These are phyloP conservation scores for Lablab purpureus DNA, from an alignment of 306 rosid genomes.

Conservation along the genomic window DNA sequence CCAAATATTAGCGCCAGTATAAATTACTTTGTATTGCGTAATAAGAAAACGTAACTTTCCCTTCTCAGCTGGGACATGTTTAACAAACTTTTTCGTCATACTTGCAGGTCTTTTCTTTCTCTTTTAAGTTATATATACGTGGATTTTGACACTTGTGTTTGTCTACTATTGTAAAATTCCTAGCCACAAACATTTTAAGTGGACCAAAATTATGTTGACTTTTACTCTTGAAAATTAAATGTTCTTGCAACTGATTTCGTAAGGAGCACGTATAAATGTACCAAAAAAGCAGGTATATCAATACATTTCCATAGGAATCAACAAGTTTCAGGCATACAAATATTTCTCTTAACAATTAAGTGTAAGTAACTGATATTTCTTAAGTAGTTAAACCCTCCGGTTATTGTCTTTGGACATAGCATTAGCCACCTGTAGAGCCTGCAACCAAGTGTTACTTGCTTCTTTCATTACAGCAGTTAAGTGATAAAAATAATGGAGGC, in stretches of 20 bases:
- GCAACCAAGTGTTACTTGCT: neutral
- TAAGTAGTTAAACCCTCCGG: neutral
- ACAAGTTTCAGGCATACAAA: slow-evolving; percentile 15
- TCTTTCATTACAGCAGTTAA: slow-evolving; percentile 3
- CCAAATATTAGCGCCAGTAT: slow-evolving; percentile 7
- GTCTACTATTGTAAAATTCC: slow-evolving; percentile 38
- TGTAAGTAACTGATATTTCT: neutral
- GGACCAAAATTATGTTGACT: slow-evolving; percentile 37
- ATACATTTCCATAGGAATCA: slow-evolving; percentile 26
- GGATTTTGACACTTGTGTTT: slow-evolving; percentile 46
- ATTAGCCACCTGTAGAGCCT: slow-evolving; percentile 29
- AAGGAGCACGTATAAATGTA: slow-evolving; percentile 17
- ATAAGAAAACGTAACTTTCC: slow-evolving; percentile 48
- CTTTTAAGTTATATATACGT: slow-evolving; percentile 33
- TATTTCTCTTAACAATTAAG: neutral
- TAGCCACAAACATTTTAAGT: slow-evolving; percentile 32
- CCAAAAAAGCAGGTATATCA: slow-evolving; percentile 11
- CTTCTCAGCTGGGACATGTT: slow-evolving; percentile 56
- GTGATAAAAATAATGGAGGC: slow-evolving; percentile 27
- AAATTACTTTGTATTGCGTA: slow-evolving; percentile 31
- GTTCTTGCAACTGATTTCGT: slow-evolving; percentile 30
- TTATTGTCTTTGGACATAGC: neutral
- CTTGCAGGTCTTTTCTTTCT: slow-evolving; percentile 49
- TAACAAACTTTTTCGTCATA: slow-evolving; percentile 62
- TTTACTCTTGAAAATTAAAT: slow-evolving; percentile 13